Evolutionary conservation across 2,329 filamentous ascomycete species (phyloP).

Genomic region (Colletotrichum incanum): DNA sequence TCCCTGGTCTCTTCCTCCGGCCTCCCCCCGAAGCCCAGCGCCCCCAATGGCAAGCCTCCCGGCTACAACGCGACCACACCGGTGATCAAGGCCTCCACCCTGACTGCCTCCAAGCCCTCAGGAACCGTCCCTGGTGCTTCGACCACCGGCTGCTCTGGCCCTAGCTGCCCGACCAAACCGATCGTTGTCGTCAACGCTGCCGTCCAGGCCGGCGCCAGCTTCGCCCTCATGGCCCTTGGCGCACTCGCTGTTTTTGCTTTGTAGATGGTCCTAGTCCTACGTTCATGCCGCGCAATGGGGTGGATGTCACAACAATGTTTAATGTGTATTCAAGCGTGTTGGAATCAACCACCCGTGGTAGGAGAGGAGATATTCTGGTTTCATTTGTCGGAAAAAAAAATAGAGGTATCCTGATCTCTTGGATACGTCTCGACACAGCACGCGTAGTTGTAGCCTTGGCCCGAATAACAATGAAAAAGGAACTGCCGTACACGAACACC

Average conservation of each 20-base stretch:
- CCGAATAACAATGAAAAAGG: not conserved
- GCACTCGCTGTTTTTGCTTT: constrained; percentile 25
- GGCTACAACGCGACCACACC: constrained; percentile 18
- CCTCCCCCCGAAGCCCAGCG: constrained; percentile 42
- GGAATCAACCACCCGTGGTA: not conserved
- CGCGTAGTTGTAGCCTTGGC: not conserved
- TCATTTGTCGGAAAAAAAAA: not conserved
- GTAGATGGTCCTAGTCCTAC: not conserved
- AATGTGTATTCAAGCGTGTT: not conserved
- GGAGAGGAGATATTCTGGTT: not conserved
- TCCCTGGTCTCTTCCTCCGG: not conserved
- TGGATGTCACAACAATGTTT: not conserved
- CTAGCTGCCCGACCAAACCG: constrained; percentile 28
- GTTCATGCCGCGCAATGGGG: not conserved
- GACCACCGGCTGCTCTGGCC: constrained; percentile 15
- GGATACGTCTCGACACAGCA: too few relatives aligned
- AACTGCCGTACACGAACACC: not conserved
- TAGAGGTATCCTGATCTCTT: not conserved
- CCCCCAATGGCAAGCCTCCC: constrained; percentile 46
- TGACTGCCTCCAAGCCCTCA: constrained; percentile 26
- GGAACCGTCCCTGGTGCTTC: constrained; percentile 35
- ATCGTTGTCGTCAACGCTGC: constrained; percentile 32
- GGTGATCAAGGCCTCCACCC: constrained; percentile 13
- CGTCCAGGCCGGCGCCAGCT: constrained; percentile 35
- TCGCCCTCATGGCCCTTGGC: constrained; percentile 34